These are phyloP conservation scores for Paraglomus brasilianum DNA, from an alignment of 192 early-diverging fungal genomes.

Conservation along the genomic window DNA sequence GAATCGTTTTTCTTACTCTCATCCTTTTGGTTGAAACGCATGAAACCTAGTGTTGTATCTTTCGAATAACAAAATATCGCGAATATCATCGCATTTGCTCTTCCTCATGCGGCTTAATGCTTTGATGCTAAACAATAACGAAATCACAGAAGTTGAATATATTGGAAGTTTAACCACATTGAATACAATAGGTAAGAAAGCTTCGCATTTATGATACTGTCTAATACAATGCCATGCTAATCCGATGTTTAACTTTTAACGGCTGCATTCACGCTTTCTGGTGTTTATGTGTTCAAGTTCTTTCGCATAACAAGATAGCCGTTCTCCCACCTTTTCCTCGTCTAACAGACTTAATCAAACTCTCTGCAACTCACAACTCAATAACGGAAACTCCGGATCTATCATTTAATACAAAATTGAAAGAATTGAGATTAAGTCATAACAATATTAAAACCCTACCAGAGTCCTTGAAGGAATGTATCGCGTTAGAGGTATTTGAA, in stretches of 20 bases:
- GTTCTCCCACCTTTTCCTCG: slow-evolving; percentile 52
- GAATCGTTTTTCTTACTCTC: too few species aligned
- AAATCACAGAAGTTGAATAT: slow-evolving; percentile 64
- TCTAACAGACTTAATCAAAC: slow-evolving; percentile 67
- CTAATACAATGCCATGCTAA: too few species aligned
- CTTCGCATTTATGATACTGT: too few species aligned
- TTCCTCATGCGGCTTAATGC: slow-evolving; percentile 69
- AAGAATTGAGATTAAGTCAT: slow-evolving; percentile 75
- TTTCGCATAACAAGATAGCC: slow-evolving; percentile 76
- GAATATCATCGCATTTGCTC: slow-evolving; percentile 56
- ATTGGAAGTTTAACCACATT: slow-evolving; percentile 55
- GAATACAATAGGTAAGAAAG: slow-evolving; percentile 58
- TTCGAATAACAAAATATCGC: slow-evolving; percentile 61
- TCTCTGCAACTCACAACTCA: slow-evolving; percentile 74
- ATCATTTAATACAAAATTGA: slow-evolving; percentile 52
- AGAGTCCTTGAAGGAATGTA: slow-evolving; percentile 52
- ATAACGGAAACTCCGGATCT: slow-evolving; percentile 69
- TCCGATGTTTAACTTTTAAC: too few species aligned
- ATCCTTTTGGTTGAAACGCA: too few species aligned
- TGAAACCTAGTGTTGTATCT: slow-evolving; percentile 60
- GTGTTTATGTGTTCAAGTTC: slow-evolving; percentile 29
- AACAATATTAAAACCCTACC: slow-evolving; percentile 67
- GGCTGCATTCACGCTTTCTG: too few species aligned
- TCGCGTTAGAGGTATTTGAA: slow-evolving; percentile 68
- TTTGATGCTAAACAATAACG: slow-evolving; percentile 77